Percentiles rank a stretch among this genome's conserved stretches.
These are phyloP conservation scores for Boletus sp. DNA, from an alignment of 768 basidiomycete genomes.

Conservation along the genomic window DNA sequence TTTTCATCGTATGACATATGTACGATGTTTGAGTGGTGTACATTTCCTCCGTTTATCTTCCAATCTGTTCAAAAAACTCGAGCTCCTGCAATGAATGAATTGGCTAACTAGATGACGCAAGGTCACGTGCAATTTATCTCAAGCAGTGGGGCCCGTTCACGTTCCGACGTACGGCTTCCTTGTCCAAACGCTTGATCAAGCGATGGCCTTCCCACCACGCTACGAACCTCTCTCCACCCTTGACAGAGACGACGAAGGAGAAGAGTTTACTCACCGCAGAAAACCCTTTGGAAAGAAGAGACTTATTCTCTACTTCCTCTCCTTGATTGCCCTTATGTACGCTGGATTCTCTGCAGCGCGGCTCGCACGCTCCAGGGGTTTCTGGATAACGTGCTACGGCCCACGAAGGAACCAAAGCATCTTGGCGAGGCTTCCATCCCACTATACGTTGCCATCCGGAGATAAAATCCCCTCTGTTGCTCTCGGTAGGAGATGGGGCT, in stretches of 20 bases:
- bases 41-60: too few relatives aligned
- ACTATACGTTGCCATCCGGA: conserved; percentile 64
- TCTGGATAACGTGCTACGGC: conserved; percentile 19
- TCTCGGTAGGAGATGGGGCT: conserved; percentile 42
- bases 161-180: background rate
- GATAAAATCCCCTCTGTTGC: conserved; percentile 68
- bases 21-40: too few relatives aligned
- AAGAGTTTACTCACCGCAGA: background rate
- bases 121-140: background rate
- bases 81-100: too few relatives aligned
- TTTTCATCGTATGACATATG: too few relatives aligned
- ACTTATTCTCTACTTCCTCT: conserved; percentile 22
- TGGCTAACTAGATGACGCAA: conserved; percentile 12
- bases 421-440: conserved; percentile 36
- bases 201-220: conserved; percentile 24
- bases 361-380: conserved; percentile 21
- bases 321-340: conserved; percentile 23
- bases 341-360: conserved; percentile 16
- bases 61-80: too few relatives aligned
- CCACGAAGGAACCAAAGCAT: conserved; percentile 21
- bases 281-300: conserved; percentile 17
- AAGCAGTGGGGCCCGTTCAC: background rate
- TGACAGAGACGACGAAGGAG: conserved; percentile 14
- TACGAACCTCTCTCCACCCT: conserved; percentile 26
- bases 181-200: background rate